Evolutionary conservation across 768 basidiomycete genomes (phyloP), one percentile per base, ranked within the genome.

Genomic region (Trametes villosa): DNA sequence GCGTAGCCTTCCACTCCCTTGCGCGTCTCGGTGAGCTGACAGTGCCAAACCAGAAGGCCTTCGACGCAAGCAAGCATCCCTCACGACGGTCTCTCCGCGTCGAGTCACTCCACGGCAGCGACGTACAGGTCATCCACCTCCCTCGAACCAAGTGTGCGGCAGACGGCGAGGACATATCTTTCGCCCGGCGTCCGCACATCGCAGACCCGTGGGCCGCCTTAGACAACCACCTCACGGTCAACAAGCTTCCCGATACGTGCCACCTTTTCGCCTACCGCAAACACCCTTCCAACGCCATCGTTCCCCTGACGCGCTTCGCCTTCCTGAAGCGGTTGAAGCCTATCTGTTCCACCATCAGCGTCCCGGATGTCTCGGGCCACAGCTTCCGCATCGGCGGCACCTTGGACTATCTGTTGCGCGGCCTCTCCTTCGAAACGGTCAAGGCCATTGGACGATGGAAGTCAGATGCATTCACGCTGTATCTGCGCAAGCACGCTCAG

Each of bases 371-470:
- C 2, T 66, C 72, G 34, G 72, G 72, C 0, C 76, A 79, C 64
- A 67, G 40, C 70, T 71, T 58, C 7, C 64, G 68, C 57, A 72
- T 75, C 13, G 68, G 75, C 1, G 63, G 70, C 1, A 77, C 76
- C 0, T 65, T 80, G 0, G 72, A 76, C 54, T 78, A 77, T 57
- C 70, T 79, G 0, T 70, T 79, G 4, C 63, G 68, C 9, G 75
- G 75, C 0, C 53, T 74, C 0, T 72, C 76, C 6, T 75, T 80
- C 40, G 73, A 79, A 4, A 72, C 74, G 0, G 68, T 78, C 27
- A 76, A 77, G 45, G 63, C 67, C 0, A 78, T 69, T 26, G 76
- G 78, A 0, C 47, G 71, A 0, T 81, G 78, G 79, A 57, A 63
- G 0, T 74, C 76, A 42, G 69, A 79, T 9, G 68, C 73, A 2